Evolutionary conservation across 257 asterid genomes (phyloP).

Genomic region (Linaria vulgaris): DNA sequence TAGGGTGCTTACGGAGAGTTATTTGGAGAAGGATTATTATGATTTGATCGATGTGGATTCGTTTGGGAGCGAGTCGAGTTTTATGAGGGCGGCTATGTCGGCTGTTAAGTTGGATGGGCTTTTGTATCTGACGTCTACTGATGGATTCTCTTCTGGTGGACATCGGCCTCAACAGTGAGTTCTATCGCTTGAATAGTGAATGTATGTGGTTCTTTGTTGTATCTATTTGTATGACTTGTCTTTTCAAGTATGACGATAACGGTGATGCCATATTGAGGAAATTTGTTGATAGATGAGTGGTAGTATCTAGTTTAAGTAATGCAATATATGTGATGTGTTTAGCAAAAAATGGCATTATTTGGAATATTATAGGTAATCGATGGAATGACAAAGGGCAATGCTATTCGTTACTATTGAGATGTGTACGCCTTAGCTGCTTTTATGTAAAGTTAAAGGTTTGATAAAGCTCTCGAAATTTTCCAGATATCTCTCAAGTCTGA

Average conservation of each 20-base stretch:
- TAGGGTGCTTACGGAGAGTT: constrained; percentile 66
- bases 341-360: constrained; percentile 16
- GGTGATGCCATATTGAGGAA: neutral
- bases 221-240: neutral
- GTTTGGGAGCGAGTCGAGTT: constrained; percentile 83
- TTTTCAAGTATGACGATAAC: constrained; percentile 10
- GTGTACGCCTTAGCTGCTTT: neutral
- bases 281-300: neutral
- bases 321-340: constrained; percentile 8
- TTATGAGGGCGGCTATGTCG: constrained; percentile 68
- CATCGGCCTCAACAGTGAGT: constrained; percentile 95
- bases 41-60: constrained; percentile 87
- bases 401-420: neutral
- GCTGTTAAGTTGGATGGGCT: constrained; percentile 80
- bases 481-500: constrained; percentile 1
- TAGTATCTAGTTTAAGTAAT: neutral
- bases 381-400: neutral
- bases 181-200: neutral
- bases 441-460: neutral
- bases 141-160: constrained; percentile 89
- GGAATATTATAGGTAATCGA: neutral
- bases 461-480: neutral
- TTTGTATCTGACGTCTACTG: constrained; percentile 76
- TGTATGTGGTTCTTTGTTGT: constrained; percentile 5
- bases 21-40: constrained; percentile 61